Base-by-base conservation (phyloP, 768 basidiomycete genomes). In the Albatrellus ellisii region DNA sequence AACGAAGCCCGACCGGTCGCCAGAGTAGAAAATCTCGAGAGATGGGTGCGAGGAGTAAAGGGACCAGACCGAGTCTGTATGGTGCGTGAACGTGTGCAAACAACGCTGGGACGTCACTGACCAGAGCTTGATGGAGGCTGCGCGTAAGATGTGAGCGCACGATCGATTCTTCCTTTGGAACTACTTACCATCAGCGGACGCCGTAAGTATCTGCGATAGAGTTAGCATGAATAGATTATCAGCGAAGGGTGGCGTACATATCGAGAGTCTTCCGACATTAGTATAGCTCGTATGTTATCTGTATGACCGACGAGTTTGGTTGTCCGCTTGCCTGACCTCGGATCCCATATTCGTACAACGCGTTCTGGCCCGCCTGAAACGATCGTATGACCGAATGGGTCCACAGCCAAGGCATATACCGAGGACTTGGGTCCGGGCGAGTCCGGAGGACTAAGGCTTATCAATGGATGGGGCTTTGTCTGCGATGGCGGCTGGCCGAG, bases 261-360 rank as follows among this genome's bases (percentile, higher is more conserved):
- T 75, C 75, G 74, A 18, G 87, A 79, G 58, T 97, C 92, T 22
- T 91, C 89, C 4, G 86, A 87, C 1, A 98, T 69, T 17, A 92
- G 59, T 33, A 97, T 82, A 4, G 88, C 77, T 7, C 94, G 73
- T 46, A 99, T 91, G 52, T 97, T 98, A 59, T 99, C 95, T 0
- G 94, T 94, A 57, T 99, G 94, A 0, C 94, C 94, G 6, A 97
- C 88, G 0, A 98, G 70, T 54, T 95, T 89, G 9, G 80, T 77
- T 56, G 62, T 78, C 33, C 84, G 69, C 54, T 80, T 86, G 7
- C 86, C 86, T 1, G 77, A 72, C 12, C 95, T 70, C 3, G 92
- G 89, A 56, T 99, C 95, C 91, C 91, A 99, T 46, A 95, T 63
- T 17, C 91, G 67, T 20, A 99, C 67, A 2, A 97, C 84, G 18